Percentiles rank a stretch among this genome's conserved stretches.
Evolutionary conservation across 108 stramenopile genomes (phyloP).

Genomic region (Pseudonitzschia multiseries): DNA sequence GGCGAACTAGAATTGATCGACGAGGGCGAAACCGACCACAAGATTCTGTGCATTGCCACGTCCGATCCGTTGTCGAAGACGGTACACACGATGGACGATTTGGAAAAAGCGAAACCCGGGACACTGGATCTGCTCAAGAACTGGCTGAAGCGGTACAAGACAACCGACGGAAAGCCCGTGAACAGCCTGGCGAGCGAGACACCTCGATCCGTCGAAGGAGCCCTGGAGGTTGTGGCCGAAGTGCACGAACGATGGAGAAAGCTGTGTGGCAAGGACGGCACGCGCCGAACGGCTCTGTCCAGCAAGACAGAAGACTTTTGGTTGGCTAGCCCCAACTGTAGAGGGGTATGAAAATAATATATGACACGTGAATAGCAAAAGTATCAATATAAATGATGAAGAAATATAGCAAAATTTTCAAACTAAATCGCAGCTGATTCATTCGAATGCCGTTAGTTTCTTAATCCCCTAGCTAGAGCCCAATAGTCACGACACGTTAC

Average conservation of each 20-base stretch:
- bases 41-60: constrained; percentile 90
- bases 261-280: constrained; percentile 77
- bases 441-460: too few species aligned
- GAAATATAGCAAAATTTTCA: constrained; percentile 1
- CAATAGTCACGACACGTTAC: too few species aligned
- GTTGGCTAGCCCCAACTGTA: constrained; percentile 73
- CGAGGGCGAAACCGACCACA: constrained; percentile 97
- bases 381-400: background rate
- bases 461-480: too few species aligned
- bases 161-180: constrained; percentile 92
- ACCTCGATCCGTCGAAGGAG: constrained; percentile 67
- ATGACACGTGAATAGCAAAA: background rate
- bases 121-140: constrained; percentile 74
- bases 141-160: constrained; percentile 98
- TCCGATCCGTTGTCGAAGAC: constrained; percentile 64
- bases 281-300: constrained; percentile 40
- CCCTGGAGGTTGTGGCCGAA: constrained; percentile 75
- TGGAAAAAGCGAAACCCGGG: constrained; percentile 87
- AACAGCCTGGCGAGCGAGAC: constrained; percentile 86
- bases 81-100: constrained; percentile 76
- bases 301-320: constrained; percentile 63
- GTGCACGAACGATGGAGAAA: constrained; percentile 75
- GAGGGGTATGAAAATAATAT: constrained; percentile 30
- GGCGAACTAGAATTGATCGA: constrained; percentile 95
- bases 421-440: too few species aligned